phyloP scores from a whole-genome alignment of 2,329 filamentous ascomycete genomes.

The Alternaria tenuissima region DNA sequence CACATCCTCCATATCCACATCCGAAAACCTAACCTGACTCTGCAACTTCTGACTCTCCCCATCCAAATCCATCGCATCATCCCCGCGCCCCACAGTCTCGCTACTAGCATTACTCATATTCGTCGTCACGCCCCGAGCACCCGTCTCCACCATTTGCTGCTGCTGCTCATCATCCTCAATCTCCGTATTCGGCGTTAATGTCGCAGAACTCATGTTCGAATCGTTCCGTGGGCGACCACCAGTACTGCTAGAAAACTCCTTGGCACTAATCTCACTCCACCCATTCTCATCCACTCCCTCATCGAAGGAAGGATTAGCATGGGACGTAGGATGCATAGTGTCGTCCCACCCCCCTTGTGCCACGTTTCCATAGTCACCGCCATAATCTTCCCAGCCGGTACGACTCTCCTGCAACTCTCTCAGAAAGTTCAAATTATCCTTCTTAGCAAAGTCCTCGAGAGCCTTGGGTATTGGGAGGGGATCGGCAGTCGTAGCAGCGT shows the following conservation, averaged over 20 bases:
- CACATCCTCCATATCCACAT: slow-evolving; percentile 36
- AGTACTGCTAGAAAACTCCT: slow-evolving; percentile 22
- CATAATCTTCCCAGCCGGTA: slow-evolving; percentile 24
- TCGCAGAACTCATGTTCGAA: slow-evolving; percentile 36
- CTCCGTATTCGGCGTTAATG: slow-evolving; percentile 48
- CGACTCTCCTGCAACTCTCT: slow-evolving; percentile 37
- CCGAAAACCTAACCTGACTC: slow-evolving; percentile 21
- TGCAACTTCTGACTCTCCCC: slow-evolving; percentile 7
- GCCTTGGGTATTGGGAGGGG: slow-evolving; percentile 33
- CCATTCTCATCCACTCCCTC: slow-evolving; percentile 16
- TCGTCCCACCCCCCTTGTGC: slow-evolving; percentile 31
- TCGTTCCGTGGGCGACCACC: slow-evolving; percentile 10
- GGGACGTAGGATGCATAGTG: slow-evolving; percentile 12
- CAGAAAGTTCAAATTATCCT: slow-evolving; percentile 55
- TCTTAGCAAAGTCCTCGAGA: slow-evolving; percentile 56
- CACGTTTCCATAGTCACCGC: slow-evolving; percentile 10
- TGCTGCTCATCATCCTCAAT: slow-evolving; percentile 30
- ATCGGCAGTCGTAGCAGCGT: slow-evolving; percentile 41
- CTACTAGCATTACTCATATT: slow-evolving; percentile 33
- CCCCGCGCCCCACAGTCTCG: slow-evolving; percentile 29
- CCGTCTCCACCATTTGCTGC: slow-evolving; percentile 12
- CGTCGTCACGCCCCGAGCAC: slow-evolving; percentile 18
- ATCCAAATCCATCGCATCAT: slow-evolving; percentile 34
- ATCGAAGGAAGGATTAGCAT: slow-evolving; percentile 14
- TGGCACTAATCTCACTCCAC: slow-evolving; percentile 32